Evolutionary conservation across 164 flowering plant species (phyloP).

Genomic region (Chimonanthus salicifolius): DNA sequence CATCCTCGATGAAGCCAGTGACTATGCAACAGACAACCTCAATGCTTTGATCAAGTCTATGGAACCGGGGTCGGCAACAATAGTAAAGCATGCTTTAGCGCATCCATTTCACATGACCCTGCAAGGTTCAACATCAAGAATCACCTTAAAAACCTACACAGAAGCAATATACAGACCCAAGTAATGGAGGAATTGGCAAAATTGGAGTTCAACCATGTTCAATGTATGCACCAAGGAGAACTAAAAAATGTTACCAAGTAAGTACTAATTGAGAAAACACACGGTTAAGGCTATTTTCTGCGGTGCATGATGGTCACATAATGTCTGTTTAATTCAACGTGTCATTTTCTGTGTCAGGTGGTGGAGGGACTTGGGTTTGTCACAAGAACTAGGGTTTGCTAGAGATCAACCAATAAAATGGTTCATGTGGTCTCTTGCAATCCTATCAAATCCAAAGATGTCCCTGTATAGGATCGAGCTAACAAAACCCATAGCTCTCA

Average conservation of each 20-base stretch:
- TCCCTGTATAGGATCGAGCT: constrained; percentile 39
- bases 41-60: not conserved
- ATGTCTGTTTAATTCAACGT: not conserved
- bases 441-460: constrained; percentile 27
- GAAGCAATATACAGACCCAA: not conserved
- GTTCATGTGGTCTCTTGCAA: constrained; percentile 37
- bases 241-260: constrained; percentile 2
- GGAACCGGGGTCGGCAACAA: not conserved
- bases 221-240: constrained; percentile 6
- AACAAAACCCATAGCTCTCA: constrained; percentile 41
- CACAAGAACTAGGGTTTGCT: constrained; percentile 34
- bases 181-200: constrained; percentile 15
- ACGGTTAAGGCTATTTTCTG: no score
- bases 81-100: constrained; percentile 11
- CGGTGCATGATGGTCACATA: no score
- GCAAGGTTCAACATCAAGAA: constrained; percentile 11
- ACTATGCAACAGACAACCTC: constrained; percentile 13
- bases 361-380: constrained; percentile 49
- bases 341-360: constrained; percentile 27
- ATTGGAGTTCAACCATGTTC: constrained; percentile 17
- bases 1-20: constrained; percentile 21
- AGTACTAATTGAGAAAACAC: not conserved
- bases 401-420: constrained; percentile 57
- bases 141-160: not conserved
- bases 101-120: constrained; percentile 15